Evolutionary conservation across 371 early-diverging fungal species (phyloP).

Genomic region (Mucor velutinosus): DNA sequence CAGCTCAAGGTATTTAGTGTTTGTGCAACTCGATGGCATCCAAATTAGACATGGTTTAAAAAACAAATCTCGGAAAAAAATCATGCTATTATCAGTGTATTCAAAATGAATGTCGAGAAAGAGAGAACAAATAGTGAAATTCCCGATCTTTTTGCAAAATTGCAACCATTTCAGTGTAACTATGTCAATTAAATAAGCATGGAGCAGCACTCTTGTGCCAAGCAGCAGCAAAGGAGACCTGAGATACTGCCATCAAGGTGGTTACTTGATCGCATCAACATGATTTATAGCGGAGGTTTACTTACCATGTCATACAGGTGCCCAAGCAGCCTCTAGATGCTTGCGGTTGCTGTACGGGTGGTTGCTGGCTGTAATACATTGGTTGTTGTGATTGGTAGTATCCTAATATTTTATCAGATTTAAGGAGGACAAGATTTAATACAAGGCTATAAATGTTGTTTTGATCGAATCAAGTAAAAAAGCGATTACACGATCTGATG

Average conservation of each 20-base stretch:
- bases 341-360: not conserved
- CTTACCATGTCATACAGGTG: constrained; percentile 11
- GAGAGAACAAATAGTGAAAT: not conserved
- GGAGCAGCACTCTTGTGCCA: constrained; percentile 13
- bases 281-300: not conserved
- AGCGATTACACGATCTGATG: not conserved
- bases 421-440: not conserved
- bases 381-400: constrained; percentile 23
- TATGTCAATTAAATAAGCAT: not conserved
- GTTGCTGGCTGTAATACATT: constrained; percentile 8
- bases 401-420: not conserved
- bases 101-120: not conserved
- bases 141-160: not conserved
- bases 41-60: not conserved
- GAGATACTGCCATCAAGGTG: not conserved
- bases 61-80: not conserved
- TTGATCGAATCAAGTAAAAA: not conserved
- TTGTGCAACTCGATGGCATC: no score
- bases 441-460: not conserved
- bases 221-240: constrained; percentile 13
- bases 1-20: no score
- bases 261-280: not conserved
- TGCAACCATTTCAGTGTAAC: not conserved
- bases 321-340: not conserved
- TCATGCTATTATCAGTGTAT: not conserved